Evolutionary conservation across 257 asterid genomes (phyloP).

Genomic region (Solanum chiquidenum): DNA sequence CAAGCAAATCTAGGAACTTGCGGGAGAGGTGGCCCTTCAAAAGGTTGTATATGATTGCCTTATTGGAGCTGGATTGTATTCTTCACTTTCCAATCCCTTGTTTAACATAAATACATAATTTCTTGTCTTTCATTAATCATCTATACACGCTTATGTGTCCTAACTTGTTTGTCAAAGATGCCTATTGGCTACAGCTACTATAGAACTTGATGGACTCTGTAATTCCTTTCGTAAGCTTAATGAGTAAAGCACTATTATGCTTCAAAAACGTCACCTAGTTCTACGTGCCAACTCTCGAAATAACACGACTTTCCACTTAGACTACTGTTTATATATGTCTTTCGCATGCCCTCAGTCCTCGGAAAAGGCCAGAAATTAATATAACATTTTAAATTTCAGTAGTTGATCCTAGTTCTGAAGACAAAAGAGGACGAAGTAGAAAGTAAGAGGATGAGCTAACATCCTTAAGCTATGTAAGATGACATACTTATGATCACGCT

Average conservation of each 20-base stretch:
- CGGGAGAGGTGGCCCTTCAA: background rate
- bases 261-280: background rate
- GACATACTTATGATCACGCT: background rate
- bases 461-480: background rate
- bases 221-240: background rate
- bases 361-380: background rate
- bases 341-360: background rate
- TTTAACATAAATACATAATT: background rate
- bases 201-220: background rate
- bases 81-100: background rate
- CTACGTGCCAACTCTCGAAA: background rate
- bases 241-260: background rate
- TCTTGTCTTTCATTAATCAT: background rate
- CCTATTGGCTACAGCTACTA: background rate
- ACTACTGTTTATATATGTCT: background rate
- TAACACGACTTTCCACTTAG: background rate
- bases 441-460: background rate
- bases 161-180: background rate
- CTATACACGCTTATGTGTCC: background rate
- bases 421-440: background rate
- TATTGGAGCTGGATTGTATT: background rate
- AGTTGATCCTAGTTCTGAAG: background rate
- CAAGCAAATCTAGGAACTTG: background rate
- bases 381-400: background rate
- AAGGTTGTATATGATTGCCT: background rate